Evolutionary conservation across 2,329 filamentous ascomycete species (phyloP).

Genomic region (Claviceps citrina): DNA sequence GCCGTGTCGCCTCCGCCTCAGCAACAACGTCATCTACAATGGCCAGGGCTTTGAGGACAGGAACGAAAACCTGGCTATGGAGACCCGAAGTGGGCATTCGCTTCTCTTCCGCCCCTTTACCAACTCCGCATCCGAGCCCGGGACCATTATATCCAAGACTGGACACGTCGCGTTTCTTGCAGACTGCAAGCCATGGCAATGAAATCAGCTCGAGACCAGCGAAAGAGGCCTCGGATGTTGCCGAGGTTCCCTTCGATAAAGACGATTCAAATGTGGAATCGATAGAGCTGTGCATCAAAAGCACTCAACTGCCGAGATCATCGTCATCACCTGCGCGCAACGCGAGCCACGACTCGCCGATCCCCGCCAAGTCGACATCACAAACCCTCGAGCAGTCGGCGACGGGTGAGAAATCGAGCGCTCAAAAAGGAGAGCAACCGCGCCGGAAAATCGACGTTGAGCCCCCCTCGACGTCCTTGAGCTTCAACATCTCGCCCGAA

Average conservation of each 20-base stretch:
- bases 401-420: not conserved
- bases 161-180: conserved; percentile 14
- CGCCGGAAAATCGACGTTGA: not conserved
- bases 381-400: not conserved
- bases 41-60: conserved; percentile 7
- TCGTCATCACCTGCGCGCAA: not conserved
- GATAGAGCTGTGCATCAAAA: not conserved
- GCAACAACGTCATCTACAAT: not conserved
- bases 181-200: conserved; percentile 5
- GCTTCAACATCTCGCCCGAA: conserved; percentile 17
- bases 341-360: not conserved
- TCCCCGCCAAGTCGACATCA: not conserved
- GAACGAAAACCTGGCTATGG: conserved; percentile 14
- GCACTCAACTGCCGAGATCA: not conserved
- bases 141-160: conserved; percentile 13
- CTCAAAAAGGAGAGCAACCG: not conserved
- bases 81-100: conserved; percentile 16
- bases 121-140: conserved; percentile 7
- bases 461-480: conserved; percentile 15
- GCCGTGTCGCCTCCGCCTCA: not conserved
- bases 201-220: not conserved
- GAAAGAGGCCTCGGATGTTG: not conserved
- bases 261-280: not conserved
- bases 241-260: not conserved
- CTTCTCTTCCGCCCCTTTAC: conserved; percentile 10